Evolutionary conservation across 768 basidiomycete species (phyloP), one percentile per base, ranked within the genome.

Genomic region (Phylloporus rhodoxanthus): DNA sequence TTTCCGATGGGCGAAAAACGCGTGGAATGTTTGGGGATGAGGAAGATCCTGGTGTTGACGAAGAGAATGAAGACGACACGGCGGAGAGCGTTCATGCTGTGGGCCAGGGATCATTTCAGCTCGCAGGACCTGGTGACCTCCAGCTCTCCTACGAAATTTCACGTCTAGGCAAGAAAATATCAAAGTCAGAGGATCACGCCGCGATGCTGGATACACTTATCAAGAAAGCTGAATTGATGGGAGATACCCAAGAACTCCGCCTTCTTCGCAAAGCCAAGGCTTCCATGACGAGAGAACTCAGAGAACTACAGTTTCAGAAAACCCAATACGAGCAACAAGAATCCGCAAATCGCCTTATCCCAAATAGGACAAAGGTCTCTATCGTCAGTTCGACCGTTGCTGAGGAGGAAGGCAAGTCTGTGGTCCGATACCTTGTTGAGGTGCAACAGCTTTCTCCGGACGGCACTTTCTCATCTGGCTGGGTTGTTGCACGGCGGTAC

Each of bases 311-410:
- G 47, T 96, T 98, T 68, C 94, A 96, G 69, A 91, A 87, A 68
- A 77, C 78, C 10, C 94, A 97, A 61, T 97, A 91, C 63, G 89
- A 95, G 63, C 88, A 91, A 61, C 94, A 97, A 66, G 92, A 96
- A 62, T 75, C 80, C n/a, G 89, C 90, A 20, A 96, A 93, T 61
- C 78, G 87, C 15, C 79, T 98, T 3, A 70, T 91, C 20, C 86
- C 92, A 2, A 84, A 87, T 20, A 78, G 90, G 26, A 98, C 93
- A 4, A 79, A 74, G 53, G 84, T 95, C n/a, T 75, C 80, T 3
- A 91, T 99, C 37, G 82, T 90, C 14, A 91, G 80, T 51, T 91
- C 90, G 5, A 81, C 90, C 1, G 77, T 83, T 1, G 85, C 83
- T 1, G 87, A 92, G 47, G 90, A 91, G 52, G 82, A 81, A 37